These are phyloP conservation scores for Aspergillus biplanus DNA, from an alignment of 495 filamentous ascomycete genomes.

Conservation along the genomic window DNA sequence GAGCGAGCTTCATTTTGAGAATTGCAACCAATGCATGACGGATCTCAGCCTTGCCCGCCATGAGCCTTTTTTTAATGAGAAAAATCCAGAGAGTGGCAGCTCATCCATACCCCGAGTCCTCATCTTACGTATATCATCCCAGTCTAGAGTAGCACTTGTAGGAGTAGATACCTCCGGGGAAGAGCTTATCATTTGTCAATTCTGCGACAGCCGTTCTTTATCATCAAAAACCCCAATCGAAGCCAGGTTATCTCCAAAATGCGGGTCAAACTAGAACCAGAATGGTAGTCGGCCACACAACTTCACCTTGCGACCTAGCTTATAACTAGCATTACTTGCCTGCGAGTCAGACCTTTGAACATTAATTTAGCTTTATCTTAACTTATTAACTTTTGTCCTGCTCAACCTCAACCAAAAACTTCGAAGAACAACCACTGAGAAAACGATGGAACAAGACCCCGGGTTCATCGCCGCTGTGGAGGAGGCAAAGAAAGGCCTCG, in stretches of 20 bases:
- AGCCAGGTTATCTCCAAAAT: conserved; percentile 17
- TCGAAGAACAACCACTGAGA: not conserved
- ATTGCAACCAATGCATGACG: no score
- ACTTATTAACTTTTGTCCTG: not conserved
- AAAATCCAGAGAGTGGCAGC: no score
- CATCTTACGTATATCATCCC: no score
- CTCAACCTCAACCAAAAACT: not conserved
- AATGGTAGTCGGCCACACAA: conserved; percentile 20
- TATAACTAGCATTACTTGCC: no score
- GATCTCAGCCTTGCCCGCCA: no score
- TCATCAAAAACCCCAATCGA: not conserved
- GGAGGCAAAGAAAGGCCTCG: conserved; percentile 67
- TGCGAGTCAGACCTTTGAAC: not conserved
- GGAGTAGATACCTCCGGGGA: no score
- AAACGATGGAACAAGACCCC: conserved; percentile 49
- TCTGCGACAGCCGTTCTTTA: not conserved
- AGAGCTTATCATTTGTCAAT: not conserved
- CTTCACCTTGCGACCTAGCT: no score
- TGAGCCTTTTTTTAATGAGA: no score
- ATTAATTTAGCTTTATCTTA: not conserved
- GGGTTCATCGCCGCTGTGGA: conserved; percentile 69
- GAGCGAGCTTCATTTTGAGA: no score
- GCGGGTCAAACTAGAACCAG: conserved; percentile 25
- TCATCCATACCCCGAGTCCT: no score
- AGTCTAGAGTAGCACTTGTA: no score